phyloP scores from a whole-genome alignment of 108 stramenopile species.

The Craspedostauros australis region DNA sequence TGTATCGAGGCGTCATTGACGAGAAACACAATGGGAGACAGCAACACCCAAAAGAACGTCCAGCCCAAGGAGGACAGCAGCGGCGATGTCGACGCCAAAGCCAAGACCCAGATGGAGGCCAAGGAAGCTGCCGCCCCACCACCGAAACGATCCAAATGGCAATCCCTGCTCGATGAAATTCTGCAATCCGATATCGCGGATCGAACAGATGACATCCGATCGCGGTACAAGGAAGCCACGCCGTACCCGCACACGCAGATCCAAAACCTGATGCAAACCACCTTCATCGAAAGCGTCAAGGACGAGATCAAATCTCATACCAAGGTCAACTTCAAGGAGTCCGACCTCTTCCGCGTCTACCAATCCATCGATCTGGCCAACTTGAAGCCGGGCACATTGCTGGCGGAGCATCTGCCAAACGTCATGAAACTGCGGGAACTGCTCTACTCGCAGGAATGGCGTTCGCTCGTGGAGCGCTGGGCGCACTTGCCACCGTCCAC shows the following conservation, averaged over 20 bases:
- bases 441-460: conserved; percentile 82
- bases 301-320: conserved; percentile 81
- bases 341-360: conserved; percentile 92
- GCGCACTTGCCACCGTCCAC: conserved; percentile 63
- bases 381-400: conserved; percentile 37
- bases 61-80: too few relatives aligned
- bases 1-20: too few relatives aligned
- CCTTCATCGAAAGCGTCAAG: conserved; percentile 59
- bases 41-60: too few relatives aligned
- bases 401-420: conserved; percentile 49
- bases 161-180: conserved; percentile 8
- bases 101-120: too few relatives aligned
- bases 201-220: conserved; percentile 11
- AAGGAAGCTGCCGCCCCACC: too few relatives aligned
- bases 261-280: conserved; percentile 39
- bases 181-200: conserved; percentile 18
- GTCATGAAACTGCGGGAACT: conserved; percentile 74
- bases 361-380: conserved; percentile 83
- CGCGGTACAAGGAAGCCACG: conserved; percentile 28
- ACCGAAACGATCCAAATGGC: conserved; percentile 12
- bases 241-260: conserved; percentile 72
- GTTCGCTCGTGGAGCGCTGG: conserved; percentile 69
- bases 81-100: too few relatives aligned
- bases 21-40: too few relatives aligned
- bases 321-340: conserved; percentile 95